Percentiles rank a stretch among this genome's conserved stretches.
phyloP scores from a whole-genome alignment of 2,329 filamentous ascomycete genomes.

The Epichloe elymi region DNA sequence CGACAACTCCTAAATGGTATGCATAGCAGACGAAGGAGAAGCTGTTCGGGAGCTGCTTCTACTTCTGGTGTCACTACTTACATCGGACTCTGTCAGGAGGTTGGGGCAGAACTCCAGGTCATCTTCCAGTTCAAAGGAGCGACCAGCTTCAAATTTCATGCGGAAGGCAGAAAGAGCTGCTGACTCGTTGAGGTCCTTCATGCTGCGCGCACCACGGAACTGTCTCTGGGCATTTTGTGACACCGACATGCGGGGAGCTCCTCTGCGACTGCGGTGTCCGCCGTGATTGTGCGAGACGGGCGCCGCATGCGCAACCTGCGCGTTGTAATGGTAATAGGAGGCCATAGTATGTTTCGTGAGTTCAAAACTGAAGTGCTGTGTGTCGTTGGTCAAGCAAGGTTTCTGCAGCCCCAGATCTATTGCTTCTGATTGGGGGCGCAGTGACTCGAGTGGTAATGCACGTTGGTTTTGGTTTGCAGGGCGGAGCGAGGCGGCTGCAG shows the following conservation, averaged over 20 bases:
- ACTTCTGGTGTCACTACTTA: conserved; percentile 34
- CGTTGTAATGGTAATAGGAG: conserved; percentile 49
- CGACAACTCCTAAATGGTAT: not conserved
- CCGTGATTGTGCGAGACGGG: conserved; percentile 61
- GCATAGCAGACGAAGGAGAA: conserved; percentile 2
- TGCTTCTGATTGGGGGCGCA: conserved; percentile 5
- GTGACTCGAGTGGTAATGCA: conserved; percentile 7
- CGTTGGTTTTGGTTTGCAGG: not conserved
- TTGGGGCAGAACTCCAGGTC: conserved; percentile 92
- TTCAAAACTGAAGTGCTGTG: not conserved
- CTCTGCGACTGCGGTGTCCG: conserved; percentile 62
- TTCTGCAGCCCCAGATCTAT: not conserved
- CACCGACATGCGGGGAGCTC: conserved; percentile 66
- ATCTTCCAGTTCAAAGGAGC: conserved; percentile 91
- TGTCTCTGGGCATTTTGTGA: conserved; percentile 77
- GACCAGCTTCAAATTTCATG: conserved; percentile 75
- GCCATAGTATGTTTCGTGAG: conserved; percentile 32
- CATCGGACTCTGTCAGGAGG: conserved; percentile 85
- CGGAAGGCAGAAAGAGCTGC: conserved; percentile 67
- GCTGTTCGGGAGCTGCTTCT: not conserved
- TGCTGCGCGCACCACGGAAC: conserved; percentile 70
- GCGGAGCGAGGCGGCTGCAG: not conserved
- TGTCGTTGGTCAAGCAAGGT: not conserved
- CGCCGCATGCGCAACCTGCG: conserved; percentile 44
- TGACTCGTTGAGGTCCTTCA: conserved; percentile 77